phyloP scores from a whole-genome alignment of 805 yeast species.

The Aciculoconidium aculeatum region DNA sequence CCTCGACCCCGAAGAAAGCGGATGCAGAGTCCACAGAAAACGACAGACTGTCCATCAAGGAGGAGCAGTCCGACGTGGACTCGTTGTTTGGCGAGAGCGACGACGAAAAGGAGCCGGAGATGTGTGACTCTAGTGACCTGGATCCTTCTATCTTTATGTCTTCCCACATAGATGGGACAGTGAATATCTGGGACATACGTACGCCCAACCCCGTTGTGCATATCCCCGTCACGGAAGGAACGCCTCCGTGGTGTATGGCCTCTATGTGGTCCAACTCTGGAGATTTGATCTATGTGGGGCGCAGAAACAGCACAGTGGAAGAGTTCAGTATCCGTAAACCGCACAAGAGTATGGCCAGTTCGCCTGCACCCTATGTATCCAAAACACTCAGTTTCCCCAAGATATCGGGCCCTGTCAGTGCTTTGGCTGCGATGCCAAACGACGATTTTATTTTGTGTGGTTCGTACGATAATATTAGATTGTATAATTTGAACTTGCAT shows the following conservation, averaged over 20 bases:
- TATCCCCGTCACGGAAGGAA: slow-evolving; percentile 51
- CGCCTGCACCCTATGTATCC: slow-evolving; percentile 41
- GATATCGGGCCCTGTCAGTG: slow-evolving; percentile 86
- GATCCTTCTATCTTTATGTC: slow-evolving; percentile 51
- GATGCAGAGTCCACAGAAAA: slow-evolving; percentile 3
- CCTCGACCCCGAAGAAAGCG: slow-evolving; percentile 19
- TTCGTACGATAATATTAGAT: slow-evolving; percentile 80
- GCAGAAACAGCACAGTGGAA: slow-evolving; percentile 85
- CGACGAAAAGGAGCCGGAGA: slow-evolving; percentile 17
- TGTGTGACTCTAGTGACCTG: not conserved
- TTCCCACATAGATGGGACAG: slow-evolving; percentile 76
- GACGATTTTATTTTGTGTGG: slow-evolving; percentile 78
- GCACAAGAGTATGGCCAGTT: slow-evolving; percentile 18
- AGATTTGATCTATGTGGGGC: slow-evolving; percentile 70
- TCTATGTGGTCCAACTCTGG: slow-evolving; percentile 89
- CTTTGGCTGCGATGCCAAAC: slow-evolving; percentile 75
- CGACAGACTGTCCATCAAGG: slow-evolving; percentile 9
- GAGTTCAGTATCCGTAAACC: slow-evolving; percentile 63
- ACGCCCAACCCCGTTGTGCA: slow-evolving; percentile 39
- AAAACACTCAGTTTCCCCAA: slow-evolving; percentile 69
- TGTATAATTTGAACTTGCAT: slow-evolving; percentile 64
- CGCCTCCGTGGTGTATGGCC: slow-evolving; percentile 93
- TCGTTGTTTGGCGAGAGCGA: slow-evolving; percentile 45
- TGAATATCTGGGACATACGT: slow-evolving; percentile 81
- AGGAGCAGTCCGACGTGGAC: slow-evolving; percentile 19